These are phyloP conservation scores for Backusella luteola DNA, from an alignment of 192 early-diverging fungal species.

Conservation along the genomic window DNA sequence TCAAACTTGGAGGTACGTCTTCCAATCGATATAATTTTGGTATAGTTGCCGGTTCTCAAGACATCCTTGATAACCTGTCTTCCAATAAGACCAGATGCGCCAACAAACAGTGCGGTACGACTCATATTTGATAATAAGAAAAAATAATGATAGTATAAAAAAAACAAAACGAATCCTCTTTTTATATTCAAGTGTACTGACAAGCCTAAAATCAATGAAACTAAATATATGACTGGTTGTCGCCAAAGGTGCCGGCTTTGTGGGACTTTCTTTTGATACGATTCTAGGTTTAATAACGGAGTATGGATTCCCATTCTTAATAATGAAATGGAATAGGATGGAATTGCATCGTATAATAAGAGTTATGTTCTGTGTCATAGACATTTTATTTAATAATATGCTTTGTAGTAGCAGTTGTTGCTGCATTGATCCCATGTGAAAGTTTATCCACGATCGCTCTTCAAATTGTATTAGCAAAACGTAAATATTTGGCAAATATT, in stretches of 20 bases:
- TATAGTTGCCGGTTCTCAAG: conserved; percentile 43
- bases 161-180: not conserved
- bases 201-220: not conserved
- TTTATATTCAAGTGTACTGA: not conserved
- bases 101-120: not conserved
- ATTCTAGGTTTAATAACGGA: not conserved
- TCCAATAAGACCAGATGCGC: conserved; percentile 34
- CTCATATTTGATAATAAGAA: not conserved
- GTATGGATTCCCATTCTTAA: not conserved
- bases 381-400: no score
- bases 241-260: not conserved
- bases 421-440: no score
- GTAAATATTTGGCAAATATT: no score
- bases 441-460: no score
- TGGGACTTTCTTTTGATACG: not conserved
- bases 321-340: no score
- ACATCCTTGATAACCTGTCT: conserved; percentile 53
- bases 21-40: conserved; percentile 53
- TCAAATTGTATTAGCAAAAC: no score
- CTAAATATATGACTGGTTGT: not conserved
- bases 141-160: not conserved
- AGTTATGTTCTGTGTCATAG: no score
- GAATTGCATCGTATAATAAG: no score
- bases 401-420: no score
- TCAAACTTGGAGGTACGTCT: conserved; percentile 44